Percentiles rank a stretch among this genome's conserved stretches.
Evolutionary conservation across 441 rosid genomes (phyloP).

Genomic region (Erysimum cheiri): DNA sequence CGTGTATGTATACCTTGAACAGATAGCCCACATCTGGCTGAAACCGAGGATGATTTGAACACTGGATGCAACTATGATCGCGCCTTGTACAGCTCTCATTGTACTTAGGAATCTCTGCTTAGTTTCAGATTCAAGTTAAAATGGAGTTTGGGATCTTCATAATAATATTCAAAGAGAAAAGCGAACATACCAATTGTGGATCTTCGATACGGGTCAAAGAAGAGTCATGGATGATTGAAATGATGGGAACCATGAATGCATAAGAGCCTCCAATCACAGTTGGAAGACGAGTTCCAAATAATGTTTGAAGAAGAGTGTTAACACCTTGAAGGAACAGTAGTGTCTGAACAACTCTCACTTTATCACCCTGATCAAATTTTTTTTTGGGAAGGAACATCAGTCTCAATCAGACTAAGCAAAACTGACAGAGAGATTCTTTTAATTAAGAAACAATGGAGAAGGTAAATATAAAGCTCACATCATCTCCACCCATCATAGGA

Average conservation of each 20-base stretch:
- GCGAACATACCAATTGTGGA: conserved; percentile 71
- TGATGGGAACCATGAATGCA: conserved; percentile 95
- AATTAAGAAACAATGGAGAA: background rate
- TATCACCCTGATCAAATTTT: conserved; percentile 75
- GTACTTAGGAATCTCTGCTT: conserved; percentile 85
- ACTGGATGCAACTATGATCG: conserved; percentile 94
- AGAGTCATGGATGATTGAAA: conserved; percentile 90
- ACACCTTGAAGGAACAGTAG: conserved; percentile 91
- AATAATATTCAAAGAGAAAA: conserved; percentile 38
- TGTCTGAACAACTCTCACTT: conserved; percentile 97
- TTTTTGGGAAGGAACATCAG: background rate
- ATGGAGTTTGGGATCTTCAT: background rate
- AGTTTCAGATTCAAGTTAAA: background rate
- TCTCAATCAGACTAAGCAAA: conserved; percentile 10
- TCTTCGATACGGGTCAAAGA: conserved; percentile 76
- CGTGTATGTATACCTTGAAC: conserved; percentile 70
- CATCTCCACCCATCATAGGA: conserved; percentile 95
- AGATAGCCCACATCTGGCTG: conserved; percentile 97
- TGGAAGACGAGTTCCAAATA: conserved; percentile 94
- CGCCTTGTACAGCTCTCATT: conserved; percentile 99
- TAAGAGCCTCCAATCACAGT: conserved; percentile 98
- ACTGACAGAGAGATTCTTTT: background rate
- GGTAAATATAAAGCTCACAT: conserved; percentile 57
- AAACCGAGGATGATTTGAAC: conserved; percentile 93
- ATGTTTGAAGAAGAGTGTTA: conserved; percentile 88